phyloP scores from a whole-genome alignment of 1,284 basidiomycete genomes.

The Caloboletus inedulis region DNA sequence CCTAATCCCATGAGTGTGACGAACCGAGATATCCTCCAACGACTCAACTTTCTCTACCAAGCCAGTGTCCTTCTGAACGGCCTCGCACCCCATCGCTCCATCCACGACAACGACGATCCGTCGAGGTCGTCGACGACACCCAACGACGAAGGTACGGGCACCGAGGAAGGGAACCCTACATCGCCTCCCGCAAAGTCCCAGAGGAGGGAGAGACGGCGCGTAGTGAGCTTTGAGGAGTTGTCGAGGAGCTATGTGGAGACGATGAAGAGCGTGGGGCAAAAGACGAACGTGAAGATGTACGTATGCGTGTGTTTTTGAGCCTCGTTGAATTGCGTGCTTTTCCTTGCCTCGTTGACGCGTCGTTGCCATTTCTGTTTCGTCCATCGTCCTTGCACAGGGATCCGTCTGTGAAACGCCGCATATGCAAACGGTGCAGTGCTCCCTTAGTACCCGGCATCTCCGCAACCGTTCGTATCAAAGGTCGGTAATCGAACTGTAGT shows the following conservation, averaged over 20 bases:
- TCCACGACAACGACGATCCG: background rate
- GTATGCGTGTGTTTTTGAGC: slow-evolving; percentile 18
- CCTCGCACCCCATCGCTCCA: slow-evolving; percentile 25
- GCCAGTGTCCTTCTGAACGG: slow-evolving; percentile 64
- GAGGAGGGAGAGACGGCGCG: slow-evolving; percentile 27
- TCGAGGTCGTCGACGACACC: background rate
- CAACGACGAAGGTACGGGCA: background rate
- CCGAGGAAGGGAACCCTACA: background rate
- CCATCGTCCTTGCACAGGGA: slow-evolving; percentile 49
- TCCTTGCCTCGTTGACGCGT: background rate
- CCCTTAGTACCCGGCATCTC: slow-evolving; percentile 68
- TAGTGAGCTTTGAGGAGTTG: slow-evolving; percentile 43
- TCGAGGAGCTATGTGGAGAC: slow-evolving; percentile 58
- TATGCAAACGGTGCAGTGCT: slow-evolving; percentile 66
- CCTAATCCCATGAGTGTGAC: slow-evolving; percentile 55
- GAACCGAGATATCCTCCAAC: slow-evolving; percentile 73
- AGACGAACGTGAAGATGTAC: slow-evolving; percentile 72
- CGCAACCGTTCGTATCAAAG: slow-evolving; percentile 57
- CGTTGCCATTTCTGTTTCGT: background rate
- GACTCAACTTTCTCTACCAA: slow-evolving; percentile 82
- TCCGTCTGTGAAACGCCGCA: slow-evolving; percentile 70
- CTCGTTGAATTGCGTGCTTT: background rate
- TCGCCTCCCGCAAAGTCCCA: slow-evolving; percentile 26
- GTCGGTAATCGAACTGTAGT: slow-evolving; percentile 38
- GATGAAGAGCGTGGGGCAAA: slow-evolving; percentile 71